These are phyloP conservation scores for Candida multigemmis DNA, from an alignment of 805 yeast genomes.

Conservation along the genomic window DNA sequence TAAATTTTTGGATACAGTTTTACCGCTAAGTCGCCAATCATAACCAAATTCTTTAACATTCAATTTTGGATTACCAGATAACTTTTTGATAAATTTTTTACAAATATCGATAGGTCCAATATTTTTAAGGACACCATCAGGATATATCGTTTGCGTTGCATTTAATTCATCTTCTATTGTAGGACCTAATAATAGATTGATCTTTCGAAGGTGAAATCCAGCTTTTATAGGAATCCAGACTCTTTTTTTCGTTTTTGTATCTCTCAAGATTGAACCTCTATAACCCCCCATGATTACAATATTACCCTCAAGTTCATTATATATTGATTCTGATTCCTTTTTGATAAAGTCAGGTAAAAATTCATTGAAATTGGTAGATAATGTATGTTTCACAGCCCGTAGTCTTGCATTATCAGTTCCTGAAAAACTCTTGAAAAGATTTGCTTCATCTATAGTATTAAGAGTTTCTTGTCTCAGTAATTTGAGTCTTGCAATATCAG, in stretches of 20 bases:
- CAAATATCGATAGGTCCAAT: conserved; percentile 85
- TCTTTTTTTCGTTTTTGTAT: conserved; percentile 50
- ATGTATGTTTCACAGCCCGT: conserved; percentile 58
- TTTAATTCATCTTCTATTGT: conserved; percentile 55
- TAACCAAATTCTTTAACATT: conserved; percentile 74
- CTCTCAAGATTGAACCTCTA: conserved; percentile 73
- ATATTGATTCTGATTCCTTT: conserved; percentile 36
- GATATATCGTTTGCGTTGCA: conserved; percentile 44
- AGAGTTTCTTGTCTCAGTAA: conserved; percentile 48
- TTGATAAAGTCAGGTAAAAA: conserved; percentile 23
- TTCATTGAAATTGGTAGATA: conserved; percentile 41
- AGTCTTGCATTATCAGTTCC: conserved; percentile 60
- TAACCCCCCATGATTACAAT: conserved; percentile 81
- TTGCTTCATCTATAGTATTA: conserved; percentile 55
- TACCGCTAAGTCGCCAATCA: conserved; percentile 82
- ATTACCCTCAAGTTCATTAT: conserved; percentile 64
- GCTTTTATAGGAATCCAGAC: conserved; percentile 87
- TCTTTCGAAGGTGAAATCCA: conserved; percentile 65
- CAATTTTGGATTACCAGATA: conserved; percentile 48
- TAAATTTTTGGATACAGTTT: conserved; percentile 44
- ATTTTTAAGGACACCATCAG: conserved; percentile 73
- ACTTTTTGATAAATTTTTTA: conserved; percentile 44
- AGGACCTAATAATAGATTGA: conserved; percentile 69
- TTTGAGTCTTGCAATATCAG: conserved; percentile 26
- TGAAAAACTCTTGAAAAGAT: conserved; percentile 41